A percentile compares a stretch with the other conserved stretches of the same genome.
Evolutionary conservation across 106 monocot genomes (phyloP).

Genomic region (Cymbidium sinense): DNA sequence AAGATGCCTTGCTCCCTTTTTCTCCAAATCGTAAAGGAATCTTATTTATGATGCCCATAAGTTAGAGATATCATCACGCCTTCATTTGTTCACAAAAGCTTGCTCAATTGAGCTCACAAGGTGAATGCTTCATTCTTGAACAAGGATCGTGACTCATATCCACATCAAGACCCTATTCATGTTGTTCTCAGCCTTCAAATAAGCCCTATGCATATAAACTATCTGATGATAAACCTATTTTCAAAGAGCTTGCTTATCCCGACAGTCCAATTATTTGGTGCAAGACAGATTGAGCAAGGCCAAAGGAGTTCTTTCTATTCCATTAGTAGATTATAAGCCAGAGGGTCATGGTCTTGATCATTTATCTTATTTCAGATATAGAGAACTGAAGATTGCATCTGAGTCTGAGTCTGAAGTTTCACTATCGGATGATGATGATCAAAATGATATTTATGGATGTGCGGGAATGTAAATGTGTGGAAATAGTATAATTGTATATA

Average conservation of each 20-base stretch:
- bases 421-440: slow-evolving; percentile 30
- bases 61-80: slow-evolving; percentile 62
- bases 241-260: slow-evolving; percentile 13
- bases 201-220: too few relatives aligned
- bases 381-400: slow-evolving; percentile 31
- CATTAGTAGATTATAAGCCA: slow-evolving; percentile 5
- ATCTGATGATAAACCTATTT: slow-evolving; percentile 18
- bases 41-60: slow-evolving; percentile 69
- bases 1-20: too few relatives aligned
- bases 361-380: slow-evolving; percentile 24
- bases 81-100: slow-evolving; percentile 52
- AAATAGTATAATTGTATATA: too few relatives aligned
- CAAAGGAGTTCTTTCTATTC: slow-evolving; percentile 1
- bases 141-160: slow-evolving; percentile 14
- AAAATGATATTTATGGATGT: too few relatives aligned
- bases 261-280: slow-evolving; percentile 1
- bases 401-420: slow-evolving; percentile 45
- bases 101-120: slow-evolving; percentile 17
- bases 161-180: slow-evolving; percentile 28
- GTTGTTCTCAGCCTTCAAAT: too few relatives aligned
- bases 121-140: slow-evolving; percentile 19
- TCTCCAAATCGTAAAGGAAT: too few relatives aligned
- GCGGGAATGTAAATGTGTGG: too few relatives aligned
- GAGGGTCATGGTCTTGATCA: slow-evolving; percentile 1
- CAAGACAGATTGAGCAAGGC: slow-evolving; percentile 4